Conservation (phyloP, 345 rosid species). For the Salix purpurea region DNA sequence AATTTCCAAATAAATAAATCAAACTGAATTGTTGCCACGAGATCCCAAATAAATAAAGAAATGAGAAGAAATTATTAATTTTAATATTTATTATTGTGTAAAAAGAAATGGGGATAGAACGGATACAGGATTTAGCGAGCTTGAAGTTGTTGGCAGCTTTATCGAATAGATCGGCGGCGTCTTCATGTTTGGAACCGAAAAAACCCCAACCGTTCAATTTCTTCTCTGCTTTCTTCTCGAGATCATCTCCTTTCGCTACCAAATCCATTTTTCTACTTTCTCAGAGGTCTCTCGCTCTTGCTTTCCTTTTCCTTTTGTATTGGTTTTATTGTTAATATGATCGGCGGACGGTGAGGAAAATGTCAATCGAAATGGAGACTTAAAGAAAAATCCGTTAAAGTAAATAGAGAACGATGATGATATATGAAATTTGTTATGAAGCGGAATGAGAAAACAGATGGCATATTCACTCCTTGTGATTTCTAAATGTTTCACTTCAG, state of each 20-base stretch:
- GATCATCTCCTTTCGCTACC: conserved; percentile 49
- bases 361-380: background rate
- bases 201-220: conserved; percentile 59
- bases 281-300: background rate
- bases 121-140: conserved; percentile 63
- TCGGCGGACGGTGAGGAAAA: background rate
- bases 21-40: background rate
- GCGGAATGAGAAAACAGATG: background rate
- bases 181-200: conserved; percentile 58
- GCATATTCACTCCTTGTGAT: background rate
- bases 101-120: background rate
- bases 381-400: background rate
- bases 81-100: background rate
- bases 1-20: background rate
- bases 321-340: too few relatives aligned
- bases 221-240: conserved; percentile 67
- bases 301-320: background rate
- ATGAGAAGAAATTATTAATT: background rate
- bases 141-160: conserved; percentile 70
- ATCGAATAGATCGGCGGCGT: conserved; percentile 74
- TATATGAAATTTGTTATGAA: background rate
- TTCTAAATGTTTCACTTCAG: background rate
- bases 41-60: background rate
- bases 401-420: background rate
- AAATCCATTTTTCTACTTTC: conserved; percentile 30